Conservation (phyloP, 208 protist species). For the Trypanosoma congolense region DNA sequence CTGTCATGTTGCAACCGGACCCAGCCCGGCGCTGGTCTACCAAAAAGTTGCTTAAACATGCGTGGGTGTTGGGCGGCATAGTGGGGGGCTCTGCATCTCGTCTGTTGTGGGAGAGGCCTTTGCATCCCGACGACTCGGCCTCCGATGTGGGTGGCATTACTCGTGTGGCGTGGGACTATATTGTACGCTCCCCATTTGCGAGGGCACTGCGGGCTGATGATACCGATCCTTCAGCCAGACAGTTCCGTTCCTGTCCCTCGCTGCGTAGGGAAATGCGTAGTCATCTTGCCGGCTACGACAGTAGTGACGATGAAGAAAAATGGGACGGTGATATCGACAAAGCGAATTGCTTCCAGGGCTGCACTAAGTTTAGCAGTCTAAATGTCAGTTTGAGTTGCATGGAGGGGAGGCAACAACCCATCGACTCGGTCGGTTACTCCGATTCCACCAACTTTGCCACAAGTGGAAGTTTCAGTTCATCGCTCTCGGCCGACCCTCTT, state of each 20-base stretch:
- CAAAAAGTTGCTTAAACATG: conserved; percentile 67
- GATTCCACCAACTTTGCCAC: neutral
- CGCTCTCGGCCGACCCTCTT: neutral
- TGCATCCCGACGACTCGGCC: neutral
- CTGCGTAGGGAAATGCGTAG: neutral
- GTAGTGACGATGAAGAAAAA: neutral
- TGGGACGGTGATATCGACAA: neutral
- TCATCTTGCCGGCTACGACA: neutral
- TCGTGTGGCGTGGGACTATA: neutral
- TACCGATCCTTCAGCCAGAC: conserved; percentile 2
- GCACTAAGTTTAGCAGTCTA: neutral
- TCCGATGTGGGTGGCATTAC: neutral
- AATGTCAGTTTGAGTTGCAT: neutral
- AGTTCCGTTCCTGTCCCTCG: conserved; percentile 17
- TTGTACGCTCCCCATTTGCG: conserved; percentile 13
- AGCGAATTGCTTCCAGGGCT: neutral
- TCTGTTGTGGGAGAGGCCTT: neutral
- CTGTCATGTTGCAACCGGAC: conserved; percentile 68
- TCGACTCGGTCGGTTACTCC: neutral
- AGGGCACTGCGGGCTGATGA: conserved; percentile 12
- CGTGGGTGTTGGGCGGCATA: conserved; percentile 42
- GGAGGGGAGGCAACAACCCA: neutral
- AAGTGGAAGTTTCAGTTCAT: neutral
- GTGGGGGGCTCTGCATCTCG: neutral
- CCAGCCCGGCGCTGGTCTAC: conserved; percentile 71